phyloP scores from a whole-genome alignment of 768 basidiomycete genomes.

The Artomyces pyxidatus region DNA sequence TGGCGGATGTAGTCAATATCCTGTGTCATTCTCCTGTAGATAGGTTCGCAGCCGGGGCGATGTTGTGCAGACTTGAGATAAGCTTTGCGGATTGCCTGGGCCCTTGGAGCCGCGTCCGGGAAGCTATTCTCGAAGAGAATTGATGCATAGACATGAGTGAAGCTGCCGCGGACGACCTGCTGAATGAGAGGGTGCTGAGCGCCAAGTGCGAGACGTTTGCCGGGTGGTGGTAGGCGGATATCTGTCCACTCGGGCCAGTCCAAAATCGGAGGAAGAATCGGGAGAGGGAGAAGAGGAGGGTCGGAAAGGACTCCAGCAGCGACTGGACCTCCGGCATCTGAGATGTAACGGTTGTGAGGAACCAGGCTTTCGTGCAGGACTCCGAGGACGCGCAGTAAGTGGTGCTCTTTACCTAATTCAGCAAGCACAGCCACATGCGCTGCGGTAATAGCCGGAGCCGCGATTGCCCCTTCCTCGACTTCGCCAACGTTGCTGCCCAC shows the following conservation, averaged over 20 bases:
- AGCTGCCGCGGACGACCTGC: background rate
- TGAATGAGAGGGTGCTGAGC: background rate
- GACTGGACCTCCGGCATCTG: background rate
- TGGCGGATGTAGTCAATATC: background rate
- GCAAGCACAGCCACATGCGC: background rate
- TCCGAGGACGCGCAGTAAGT: background rate
- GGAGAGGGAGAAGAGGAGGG: background rate
- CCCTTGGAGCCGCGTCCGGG: background rate
- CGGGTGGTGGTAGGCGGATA: background rate
- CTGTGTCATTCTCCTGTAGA: background rate
- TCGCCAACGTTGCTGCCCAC: too few species aligned
- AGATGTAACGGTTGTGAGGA: background rate
- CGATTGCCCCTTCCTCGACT: too few species aligned
- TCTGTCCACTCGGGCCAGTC: background rate
- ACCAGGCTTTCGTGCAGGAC: background rate
- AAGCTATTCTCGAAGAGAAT: too few species aligned
- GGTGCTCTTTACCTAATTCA: background rate
- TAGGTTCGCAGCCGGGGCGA: background rate
- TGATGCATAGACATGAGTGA: background rate
- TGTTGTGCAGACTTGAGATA: background rate
- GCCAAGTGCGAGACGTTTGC: background rate
- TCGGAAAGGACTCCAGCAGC: background rate
- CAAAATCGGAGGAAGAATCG: too few species aligned
- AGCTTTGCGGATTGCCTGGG: background rate
- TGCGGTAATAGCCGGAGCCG: background rate